A percentile compares a stretch with the other conserved stretches of the same genome.
These are phyloP conservation scores for Talaromyces islandicus DNA, from an alignment of 2,329 filamentous ascomycete species.

Conservation along the genomic window DNA sequence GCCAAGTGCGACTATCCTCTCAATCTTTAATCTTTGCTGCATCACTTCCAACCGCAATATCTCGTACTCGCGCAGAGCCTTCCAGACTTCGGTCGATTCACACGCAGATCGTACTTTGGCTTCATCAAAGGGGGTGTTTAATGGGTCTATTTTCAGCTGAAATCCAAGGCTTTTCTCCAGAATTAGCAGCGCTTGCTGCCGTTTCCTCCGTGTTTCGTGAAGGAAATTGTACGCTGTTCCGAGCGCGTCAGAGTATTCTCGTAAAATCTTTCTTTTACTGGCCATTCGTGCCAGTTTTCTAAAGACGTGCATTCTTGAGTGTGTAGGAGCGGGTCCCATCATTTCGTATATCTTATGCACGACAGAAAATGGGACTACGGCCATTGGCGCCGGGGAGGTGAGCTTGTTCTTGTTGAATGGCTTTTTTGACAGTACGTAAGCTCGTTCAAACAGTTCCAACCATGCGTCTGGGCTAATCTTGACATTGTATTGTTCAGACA, in stretches of 20 bases:
- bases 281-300: slow-evolving; percentile 25
- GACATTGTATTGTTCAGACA: slow-evolving; percentile 57
- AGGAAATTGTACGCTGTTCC: slow-evolving; percentile 25
- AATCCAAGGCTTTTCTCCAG: slow-evolving; percentile 20
- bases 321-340: slow-evolving; percentile 57
- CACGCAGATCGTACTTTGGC: background rate
- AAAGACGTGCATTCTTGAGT: slow-evolving; percentile 54
- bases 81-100: slow-evolving; percentile 3
- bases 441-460: slow-evolving; percentile 62
- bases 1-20: slow-evolving; percentile 18
- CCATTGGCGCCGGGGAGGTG: slow-evolving; percentile 17
- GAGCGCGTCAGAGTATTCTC: slow-evolving; percentile 22
- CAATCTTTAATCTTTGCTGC: slow-evolving; percentile 21
- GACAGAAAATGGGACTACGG: slow-evolving; percentile 36
- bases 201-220: slow-evolving; percentile 20
- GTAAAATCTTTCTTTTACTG: slow-evolving; percentile 16
- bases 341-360: slow-evolving; percentile 52
- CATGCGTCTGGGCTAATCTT: slow-evolving; percentile 54
- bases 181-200: slow-evolving; percentile 19
- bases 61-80: slow-evolving; percentile 27
- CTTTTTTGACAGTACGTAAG: slow-evolving; percentile 51
- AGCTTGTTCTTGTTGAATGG: slow-evolving; percentile 26
- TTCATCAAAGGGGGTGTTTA: slow-evolving; percentile 18
- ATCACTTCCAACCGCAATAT: slow-evolving; percentile 23
- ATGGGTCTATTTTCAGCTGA: slow-evolving; percentile 1